These are phyloP conservation scores for Coniochaeta ligniaria DNA, from an alignment of 2,329 filamentous ascomycete genomes.

Conservation along the genomic window DNA sequence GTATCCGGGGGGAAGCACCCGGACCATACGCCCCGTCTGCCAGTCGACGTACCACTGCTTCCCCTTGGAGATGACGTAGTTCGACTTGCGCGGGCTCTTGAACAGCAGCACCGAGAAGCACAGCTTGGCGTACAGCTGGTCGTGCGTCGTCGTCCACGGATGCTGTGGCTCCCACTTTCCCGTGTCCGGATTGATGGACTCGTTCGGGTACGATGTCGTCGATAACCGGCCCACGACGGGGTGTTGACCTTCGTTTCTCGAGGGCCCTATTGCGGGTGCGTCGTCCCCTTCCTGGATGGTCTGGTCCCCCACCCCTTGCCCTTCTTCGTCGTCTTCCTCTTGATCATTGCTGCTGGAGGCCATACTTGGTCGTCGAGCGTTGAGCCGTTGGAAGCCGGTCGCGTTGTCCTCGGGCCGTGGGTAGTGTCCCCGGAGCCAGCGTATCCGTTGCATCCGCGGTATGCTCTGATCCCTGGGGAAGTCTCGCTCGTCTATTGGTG, in stretches of 20 bases:
- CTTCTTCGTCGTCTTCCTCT: conserved; percentile 8
- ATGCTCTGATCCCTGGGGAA: conserved; percentile 56
- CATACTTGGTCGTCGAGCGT: conserved; percentile 10
- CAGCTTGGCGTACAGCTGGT: conserved; percentile 52
- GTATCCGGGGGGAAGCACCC: conserved; percentile 46
- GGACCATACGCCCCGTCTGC: conserved; percentile 46
- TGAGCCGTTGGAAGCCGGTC: conserved; percentile 13
- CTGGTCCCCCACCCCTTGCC: conserved; percentile 6
- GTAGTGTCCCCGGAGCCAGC: conserved; percentile 37
- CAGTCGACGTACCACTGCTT: conserved; percentile 55
- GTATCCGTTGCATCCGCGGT: conserved; percentile 46
- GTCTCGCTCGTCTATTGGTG: conserved; percentile 63
- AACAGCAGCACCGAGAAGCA: conserved; percentile 53
- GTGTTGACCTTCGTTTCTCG: conserved; percentile 7
- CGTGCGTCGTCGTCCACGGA: conserved; percentile 47
- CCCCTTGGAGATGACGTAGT: conserved; percentile 48
- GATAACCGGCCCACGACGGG: conserved; percentile 30
- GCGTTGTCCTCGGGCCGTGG: conserved; percentile 16
- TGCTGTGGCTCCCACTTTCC: conserved; percentile 52
- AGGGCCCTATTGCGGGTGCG: conserved; percentile 1
- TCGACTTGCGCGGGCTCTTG: conserved; percentile 49
- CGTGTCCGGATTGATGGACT: conserved; percentile 36
- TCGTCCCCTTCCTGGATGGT: conserved; percentile 7
- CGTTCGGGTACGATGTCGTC: conserved; percentile 36
- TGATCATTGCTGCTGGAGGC: conserved; percentile 8